phyloP scores from a whole-genome alignment of 1,139 yeast genomes.

The Suhomyces coccinellae region DNA sequence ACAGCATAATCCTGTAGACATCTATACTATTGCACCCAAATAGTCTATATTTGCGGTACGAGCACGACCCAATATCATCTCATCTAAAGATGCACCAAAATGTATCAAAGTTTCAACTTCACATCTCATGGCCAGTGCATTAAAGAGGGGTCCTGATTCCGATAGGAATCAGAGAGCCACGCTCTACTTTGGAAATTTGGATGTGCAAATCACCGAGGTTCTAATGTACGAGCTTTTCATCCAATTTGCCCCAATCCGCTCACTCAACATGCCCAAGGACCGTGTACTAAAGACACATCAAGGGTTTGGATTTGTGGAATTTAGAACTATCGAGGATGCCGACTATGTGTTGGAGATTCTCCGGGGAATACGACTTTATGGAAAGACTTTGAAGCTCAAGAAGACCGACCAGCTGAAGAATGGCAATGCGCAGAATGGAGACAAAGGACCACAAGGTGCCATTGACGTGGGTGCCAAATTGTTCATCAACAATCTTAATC shows the following conservation, averaged over 20 bases:
- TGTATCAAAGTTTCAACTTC: no score
- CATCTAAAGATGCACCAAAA: neutral
- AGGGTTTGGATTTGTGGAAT: conserved; percentile 89
- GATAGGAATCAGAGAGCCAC: conserved; percentile 67
- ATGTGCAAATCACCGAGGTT: conserved; percentile 66
- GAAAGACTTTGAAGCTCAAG: conserved; percentile 62
- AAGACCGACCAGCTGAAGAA: conserved; percentile 32
- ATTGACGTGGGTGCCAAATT: conserved; percentile 73
- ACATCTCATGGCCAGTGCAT: conserved; percentile 18
- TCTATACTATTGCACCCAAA: neutral
- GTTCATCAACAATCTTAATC: conserved; percentile 71
- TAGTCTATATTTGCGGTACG: neutral
- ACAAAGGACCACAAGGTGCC: conserved; percentile 12
- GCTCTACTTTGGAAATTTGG: conserved; percentile 82
- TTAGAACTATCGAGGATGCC: conserved; percentile 59
- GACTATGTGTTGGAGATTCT: conserved; percentile 67
- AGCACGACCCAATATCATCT: conserved; percentile 22
- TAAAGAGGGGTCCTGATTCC: conserved; percentile 36
- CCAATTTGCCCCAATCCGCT: conserved; percentile 79
- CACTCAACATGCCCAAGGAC: conserved; percentile 78
- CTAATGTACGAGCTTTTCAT: conserved; percentile 77
- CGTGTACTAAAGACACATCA: conserved; percentile 69
- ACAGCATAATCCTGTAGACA: no score
- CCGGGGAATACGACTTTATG: conserved; percentile 63
- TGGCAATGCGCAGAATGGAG: neutral